These are phyloP conservation scores for Leccinum olivaceopallidum DNA, from an alignment of 768 basidiomycete genomes.

Conservation along the genomic window DNA sequence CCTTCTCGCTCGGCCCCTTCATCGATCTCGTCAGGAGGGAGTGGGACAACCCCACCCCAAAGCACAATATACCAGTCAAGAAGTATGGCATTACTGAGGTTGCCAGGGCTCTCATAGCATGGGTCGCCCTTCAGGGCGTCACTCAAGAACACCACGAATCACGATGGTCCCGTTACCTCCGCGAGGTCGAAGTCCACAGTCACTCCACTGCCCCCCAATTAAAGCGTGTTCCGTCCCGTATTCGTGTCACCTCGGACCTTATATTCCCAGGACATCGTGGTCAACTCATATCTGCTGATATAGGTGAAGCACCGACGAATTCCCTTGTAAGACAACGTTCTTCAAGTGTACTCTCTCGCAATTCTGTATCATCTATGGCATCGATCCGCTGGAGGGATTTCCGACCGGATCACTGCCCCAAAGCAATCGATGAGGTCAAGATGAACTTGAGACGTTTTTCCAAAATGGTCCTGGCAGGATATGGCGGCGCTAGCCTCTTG, in stretches of 20 bases:
- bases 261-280: conserved; percentile 66
- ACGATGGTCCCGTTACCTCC: conserved; percentile 63
- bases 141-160: conserved; percentile 81
- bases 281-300: conserved; percentile 79
- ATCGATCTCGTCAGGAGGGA: conserved; percentile 79
- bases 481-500: conserved; percentile 77
- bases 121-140: conserved; percentile 79
- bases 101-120: conserved; percentile 70
- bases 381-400: conserved; percentile 26
- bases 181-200: conserved; percentile 64
- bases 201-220: conserved; percentile 33
- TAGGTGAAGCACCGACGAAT: conserved; percentile 55
- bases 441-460: conserved; percentile 74
- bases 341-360: conserved; percentile 26
- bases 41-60: conserved; percentile 58
- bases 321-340: conserved; percentile 34
- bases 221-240: conserved; percentile 46
- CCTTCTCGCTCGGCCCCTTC: conserved; percentile 80
- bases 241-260: conserved; percentile 73
- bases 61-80: conserved; percentile 55
- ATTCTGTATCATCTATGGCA: conserved; percentile 31
- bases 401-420: conserved; percentile 25
- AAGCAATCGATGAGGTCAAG: conserved; percentile 54
- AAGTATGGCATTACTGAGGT: conserved; percentile 66
- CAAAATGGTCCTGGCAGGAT: conserved; percentile 82